These are phyloP conservation scores for Arthroderma sp. DNA, from an alignment of 2,329 filamentous ascomycete species.

Conservation along the genomic window DNA sequence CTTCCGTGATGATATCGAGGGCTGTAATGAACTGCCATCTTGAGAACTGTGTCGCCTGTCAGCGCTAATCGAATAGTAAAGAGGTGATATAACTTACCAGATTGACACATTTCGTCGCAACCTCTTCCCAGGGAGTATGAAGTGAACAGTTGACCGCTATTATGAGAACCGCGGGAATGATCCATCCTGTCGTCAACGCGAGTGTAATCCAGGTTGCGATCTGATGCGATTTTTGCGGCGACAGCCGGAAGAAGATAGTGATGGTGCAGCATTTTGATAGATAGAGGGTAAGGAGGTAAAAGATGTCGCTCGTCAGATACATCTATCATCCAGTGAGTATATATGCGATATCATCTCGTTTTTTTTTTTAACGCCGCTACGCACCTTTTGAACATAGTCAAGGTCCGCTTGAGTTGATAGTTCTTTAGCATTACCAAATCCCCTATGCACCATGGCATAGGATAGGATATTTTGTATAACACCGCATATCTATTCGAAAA, in stretches of 20 bases:
- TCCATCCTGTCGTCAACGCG: slow-evolving; percentile 23
- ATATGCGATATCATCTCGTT: background rate
- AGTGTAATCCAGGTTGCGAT: slow-evolving; percentile 24
- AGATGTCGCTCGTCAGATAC: slow-evolving; percentile 27
- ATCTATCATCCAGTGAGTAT: slow-evolving; percentile 13
- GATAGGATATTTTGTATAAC: slow-evolving; percentile 20
- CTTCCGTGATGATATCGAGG: slow-evolving; percentile 23
- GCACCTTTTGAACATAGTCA: slow-evolving; percentile 17
- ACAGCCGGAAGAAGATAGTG: slow-evolving; percentile 35
- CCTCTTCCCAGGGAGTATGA: slow-evolving; percentile 9
- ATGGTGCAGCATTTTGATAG: slow-evolving; percentile 32
- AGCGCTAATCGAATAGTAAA: background rate
- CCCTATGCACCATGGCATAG: slow-evolving; percentile 18
- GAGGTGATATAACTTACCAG: background rate
- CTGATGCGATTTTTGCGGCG: slow-evolving; percentile 30
- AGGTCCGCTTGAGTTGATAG: slow-evolving; percentile 14
- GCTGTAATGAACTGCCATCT: slow-evolving; percentile 25
- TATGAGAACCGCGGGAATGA: slow-evolving; percentile 28
- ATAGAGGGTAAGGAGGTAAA: slow-evolving; percentile 31
- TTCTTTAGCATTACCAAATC: slow-evolving; percentile 22
- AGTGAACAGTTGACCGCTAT: slow-evolving; percentile 28
- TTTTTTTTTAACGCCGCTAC: slow-evolving; percentile 2
- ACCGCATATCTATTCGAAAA: slow-evolving; percentile 14
- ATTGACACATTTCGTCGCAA: slow-evolving; percentile 13
- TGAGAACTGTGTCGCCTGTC: slow-evolving; percentile 12